phyloP scores from a whole-genome alignment of 2,329 filamentous ascomycete species.

The Scorias spongiosa region DNA sequence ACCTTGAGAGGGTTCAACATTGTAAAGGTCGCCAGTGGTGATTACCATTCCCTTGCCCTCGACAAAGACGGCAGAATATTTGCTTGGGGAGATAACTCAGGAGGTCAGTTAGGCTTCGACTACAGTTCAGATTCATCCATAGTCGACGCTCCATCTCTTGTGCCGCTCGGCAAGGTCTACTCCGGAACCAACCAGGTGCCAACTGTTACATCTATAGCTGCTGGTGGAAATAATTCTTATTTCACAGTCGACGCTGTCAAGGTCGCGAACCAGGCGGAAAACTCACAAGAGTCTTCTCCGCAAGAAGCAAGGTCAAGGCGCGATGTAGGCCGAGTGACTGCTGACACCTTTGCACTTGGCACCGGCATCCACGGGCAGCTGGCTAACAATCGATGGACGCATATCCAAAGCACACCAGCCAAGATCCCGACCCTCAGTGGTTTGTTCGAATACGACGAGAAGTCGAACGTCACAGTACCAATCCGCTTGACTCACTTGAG shows the following conservation, averaged over 20 bases:
- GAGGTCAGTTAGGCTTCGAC: conserved; percentile 81
- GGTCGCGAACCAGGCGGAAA: conserved; percentile 26
- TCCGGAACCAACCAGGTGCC: conserved; percentile 46
- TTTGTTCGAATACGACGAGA: conserved; percentile 77
- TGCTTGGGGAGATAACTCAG: conserved; percentile 78
- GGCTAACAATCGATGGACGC: conserved; percentile 79
- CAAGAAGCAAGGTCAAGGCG: conserved; percentile 10
- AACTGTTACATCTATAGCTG: conserved; percentile 61
- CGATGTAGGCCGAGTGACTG: conserved; percentile 42
- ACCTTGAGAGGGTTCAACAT: conserved; percentile 58
- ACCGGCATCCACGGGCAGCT: conserved; percentile 71
- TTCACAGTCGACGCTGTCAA: conserved; percentile 68
- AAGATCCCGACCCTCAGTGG: conserved; percentile 75
- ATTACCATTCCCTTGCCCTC: conserved; percentile 69
- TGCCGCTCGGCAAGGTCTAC: conserved; percentile 63
- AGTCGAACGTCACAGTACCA: conserved; percentile 48
- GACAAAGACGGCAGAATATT: conserved; percentile 66
- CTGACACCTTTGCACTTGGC: conserved; percentile 77
- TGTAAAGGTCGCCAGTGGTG: conserved; percentile 63
- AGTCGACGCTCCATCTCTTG: conserved; percentile 53
- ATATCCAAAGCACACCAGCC: conserved; percentile 59
- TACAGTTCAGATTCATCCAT: conserved; percentile 45
- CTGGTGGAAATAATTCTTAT: conserved; percentile 76
- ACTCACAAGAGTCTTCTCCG: conserved; percentile 20
- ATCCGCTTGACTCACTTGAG: conserved; percentile 62